phyloP scores from a whole-genome alignment of 441 rosid genomes.

The Populus trichocarpa region DNA sequence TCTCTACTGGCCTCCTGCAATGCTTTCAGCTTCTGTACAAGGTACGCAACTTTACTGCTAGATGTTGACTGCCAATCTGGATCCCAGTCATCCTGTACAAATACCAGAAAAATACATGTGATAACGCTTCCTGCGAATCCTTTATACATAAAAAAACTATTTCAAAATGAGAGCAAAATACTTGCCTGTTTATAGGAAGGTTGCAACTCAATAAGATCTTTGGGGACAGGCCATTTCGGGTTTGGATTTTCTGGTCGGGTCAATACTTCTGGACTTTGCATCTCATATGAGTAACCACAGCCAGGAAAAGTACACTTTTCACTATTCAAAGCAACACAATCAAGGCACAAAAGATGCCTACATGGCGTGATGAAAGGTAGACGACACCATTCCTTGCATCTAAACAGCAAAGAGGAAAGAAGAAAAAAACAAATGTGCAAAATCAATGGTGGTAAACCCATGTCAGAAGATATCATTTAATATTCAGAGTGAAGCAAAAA shows the following conservation, averaged over 20 bases:
- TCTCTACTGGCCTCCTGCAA: conserved; percentile 50
- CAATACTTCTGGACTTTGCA: conserved; percentile 77
- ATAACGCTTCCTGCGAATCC: background rate
- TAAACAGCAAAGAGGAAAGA: conserved; percentile 25
- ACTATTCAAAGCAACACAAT: conserved; percentile 74
- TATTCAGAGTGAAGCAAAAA: background rate
- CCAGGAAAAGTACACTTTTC: conserved; percentile 72
- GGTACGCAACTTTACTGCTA: conserved; percentile 89
- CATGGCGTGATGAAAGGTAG: conserved; percentile 92
- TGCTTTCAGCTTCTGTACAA: conserved; percentile 63
- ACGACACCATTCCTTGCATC: conserved; percentile 97
- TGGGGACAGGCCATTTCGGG: conserved; percentile 95
- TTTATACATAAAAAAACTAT: background rate
- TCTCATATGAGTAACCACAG: conserved; percentile 74
- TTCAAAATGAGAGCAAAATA: background rate
- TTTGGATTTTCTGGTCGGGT: conserved; percentile 92
- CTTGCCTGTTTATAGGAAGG: conserved; percentile 93
- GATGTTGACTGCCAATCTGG: conserved; percentile 98
- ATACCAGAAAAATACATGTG: conserved; percentile 12
- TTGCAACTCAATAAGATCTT: conserved; percentile 95
- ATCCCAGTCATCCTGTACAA: conserved; percentile 86
- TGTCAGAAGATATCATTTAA: background rate
- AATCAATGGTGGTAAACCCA: background rate
- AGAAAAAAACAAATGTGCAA: background rate
- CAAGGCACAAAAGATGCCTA: conserved; percentile 85